A percentile compares a stretch with the other conserved stretches of the same genome.
These are phyloP conservation scores for Chaetothyriales sp. DNA, from an alignment of 2,329 filamentous ascomycete species.

Conservation along the genomic window DNA sequence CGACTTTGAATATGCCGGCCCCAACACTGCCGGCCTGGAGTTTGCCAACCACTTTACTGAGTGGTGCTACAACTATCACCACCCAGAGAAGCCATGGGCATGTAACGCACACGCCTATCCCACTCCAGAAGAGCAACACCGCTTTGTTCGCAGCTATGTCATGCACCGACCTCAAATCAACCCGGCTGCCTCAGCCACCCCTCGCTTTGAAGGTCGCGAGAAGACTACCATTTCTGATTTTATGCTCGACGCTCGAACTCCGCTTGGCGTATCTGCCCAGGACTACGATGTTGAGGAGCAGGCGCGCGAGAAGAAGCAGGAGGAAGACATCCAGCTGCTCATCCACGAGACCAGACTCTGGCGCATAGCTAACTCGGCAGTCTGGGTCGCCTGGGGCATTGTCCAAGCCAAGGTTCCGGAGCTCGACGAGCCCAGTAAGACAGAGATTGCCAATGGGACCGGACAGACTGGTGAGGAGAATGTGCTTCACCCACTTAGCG, in stretches of 20 bases:
- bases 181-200: constrained; percentile 35
- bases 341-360: constrained; percentile 69
- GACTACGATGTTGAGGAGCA: constrained; percentile 35
- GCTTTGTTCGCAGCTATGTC: constrained; percentile 67
- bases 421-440: constrained; percentile 35
- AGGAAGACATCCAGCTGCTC: constrained; percentile 53
- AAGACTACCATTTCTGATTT: constrained; percentile 37
- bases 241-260: constrained; percentile 51
- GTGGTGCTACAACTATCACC: constrained; percentile 97
- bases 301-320: constrained; percentile 46
- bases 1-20: constrained; percentile 92
- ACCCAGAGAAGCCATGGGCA: constrained; percentile 46
- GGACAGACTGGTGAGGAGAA: neutral
- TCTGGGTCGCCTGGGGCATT: constrained; percentile 93
- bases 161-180: constrained; percentile 59
- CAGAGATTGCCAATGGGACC: constrained; percentile 1
- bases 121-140: constrained; percentile 53
- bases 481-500: constrained; percentile 9
- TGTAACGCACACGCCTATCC: constrained; percentile 63
- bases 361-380: constrained; percentile 72
- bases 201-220: constrained; percentile 26
- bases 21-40: constrained; percentile 72
- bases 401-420: constrained; percentile 81
- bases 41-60: constrained; percentile 97
- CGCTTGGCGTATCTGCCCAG: constrained; percentile 3